These are phyloP conservation scores for Hypoxylon fragiforme DNA, from an alignment of 495 filamentous ascomycete genomes.

Conservation along the genomic window DNA sequence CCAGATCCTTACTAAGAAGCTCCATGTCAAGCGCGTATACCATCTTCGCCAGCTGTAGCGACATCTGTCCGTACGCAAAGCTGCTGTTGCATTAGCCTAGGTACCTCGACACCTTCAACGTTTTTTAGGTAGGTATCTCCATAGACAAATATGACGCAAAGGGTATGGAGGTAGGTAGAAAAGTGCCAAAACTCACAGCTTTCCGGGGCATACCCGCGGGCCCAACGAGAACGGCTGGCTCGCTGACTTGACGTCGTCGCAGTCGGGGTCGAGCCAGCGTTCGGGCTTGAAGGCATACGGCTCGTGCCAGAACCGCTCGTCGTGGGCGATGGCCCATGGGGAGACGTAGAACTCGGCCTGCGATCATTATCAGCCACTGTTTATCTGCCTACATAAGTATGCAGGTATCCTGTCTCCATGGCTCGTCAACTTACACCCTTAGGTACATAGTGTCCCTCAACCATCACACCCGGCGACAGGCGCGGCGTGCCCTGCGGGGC, in stretches of 20 bases:
- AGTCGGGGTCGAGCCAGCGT: slow-evolving; percentile 40
- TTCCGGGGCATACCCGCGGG: slow-evolving; percentile 33
- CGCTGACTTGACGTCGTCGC: slow-evolving; percentile 40
- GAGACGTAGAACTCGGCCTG: slow-evolving; percentile 44
- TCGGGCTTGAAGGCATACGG: slow-evolving; percentile 39
- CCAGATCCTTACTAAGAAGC: slow-evolving; percentile 36
- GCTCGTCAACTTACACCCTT: slow-evolving; percentile 42
- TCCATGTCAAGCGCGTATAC: slow-evolving; percentile 42
- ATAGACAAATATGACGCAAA: neutral
- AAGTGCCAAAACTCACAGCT: neutral
- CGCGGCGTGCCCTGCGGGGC: slow-evolving; percentile 36
- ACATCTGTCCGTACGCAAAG: slow-evolving; percentile 42
- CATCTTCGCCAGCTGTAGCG: slow-evolving; percentile 38
- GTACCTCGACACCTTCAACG: too few species aligned
- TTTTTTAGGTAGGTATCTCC: too few species aligned
- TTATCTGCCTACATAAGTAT: too few species aligned
- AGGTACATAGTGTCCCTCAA: slow-evolving; percentile 39
- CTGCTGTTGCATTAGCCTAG: slow-evolving; percentile 2
- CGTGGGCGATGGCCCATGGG: slow-evolving; percentile 40
- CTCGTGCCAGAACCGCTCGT: slow-evolving; percentile 36
- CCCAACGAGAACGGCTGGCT: slow-evolving; percentile 37
- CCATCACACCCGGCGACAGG: slow-evolving; percentile 34
- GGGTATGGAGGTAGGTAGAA: too few species aligned
- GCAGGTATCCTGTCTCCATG: too few species aligned
- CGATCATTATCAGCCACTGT: too few species aligned